These are phyloP conservation scores for Hypoxylon intermedium DNA, from an alignment of 495 filamentous ascomycete species.

Conservation along the genomic window DNA sequence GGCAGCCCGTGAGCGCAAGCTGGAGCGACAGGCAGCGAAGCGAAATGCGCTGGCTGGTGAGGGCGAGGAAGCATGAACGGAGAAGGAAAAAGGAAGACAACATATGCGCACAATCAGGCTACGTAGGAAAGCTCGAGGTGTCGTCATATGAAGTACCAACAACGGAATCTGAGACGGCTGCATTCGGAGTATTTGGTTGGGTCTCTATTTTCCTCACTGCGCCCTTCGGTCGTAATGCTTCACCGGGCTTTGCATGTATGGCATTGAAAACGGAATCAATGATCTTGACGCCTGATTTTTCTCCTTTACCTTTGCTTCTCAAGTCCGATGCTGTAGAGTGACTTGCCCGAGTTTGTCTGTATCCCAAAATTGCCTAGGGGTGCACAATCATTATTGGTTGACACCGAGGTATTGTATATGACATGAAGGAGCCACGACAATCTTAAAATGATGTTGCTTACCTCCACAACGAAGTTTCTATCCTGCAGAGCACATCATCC, in stretches of 20 bases:
- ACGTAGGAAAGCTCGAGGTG: constrained; percentile 39
- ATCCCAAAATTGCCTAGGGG: too few species aligned
- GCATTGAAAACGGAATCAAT: constrained; percentile 64
- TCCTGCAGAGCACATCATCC: too few species aligned
- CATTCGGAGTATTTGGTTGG: constrained; percentile 65
- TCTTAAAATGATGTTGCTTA: too few species aligned
- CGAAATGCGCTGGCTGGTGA: constrained; percentile 80
- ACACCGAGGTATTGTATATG: too few species aligned
- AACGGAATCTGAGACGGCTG: constrained; percentile 54
- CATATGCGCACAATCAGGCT: constrained; percentile 42
- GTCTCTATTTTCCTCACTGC: constrained; percentile 53
- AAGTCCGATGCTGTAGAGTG: too few species aligned
- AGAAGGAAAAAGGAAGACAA: constrained; percentile 43
- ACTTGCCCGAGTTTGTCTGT: too few species aligned
- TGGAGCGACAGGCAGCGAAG: constrained; percentile 88
- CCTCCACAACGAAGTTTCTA: too few species aligned
- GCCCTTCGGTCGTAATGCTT: constrained; percentile 52
- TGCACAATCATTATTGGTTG: too few species aligned
- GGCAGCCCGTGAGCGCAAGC: constrained; percentile 96
- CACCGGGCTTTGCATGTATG: constrained; percentile 57
- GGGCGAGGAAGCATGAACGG: constrained; percentile 67
- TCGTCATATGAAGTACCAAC: constrained; percentile 47
- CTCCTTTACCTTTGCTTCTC: neutral
- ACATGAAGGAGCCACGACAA: too few species aligned
- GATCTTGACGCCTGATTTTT: constrained; percentile 48